These are phyloP conservation scores for Alternaria viburni DNA, from an alignment of 2,329 filamentous ascomycete species.

Conservation along the genomic window DNA sequence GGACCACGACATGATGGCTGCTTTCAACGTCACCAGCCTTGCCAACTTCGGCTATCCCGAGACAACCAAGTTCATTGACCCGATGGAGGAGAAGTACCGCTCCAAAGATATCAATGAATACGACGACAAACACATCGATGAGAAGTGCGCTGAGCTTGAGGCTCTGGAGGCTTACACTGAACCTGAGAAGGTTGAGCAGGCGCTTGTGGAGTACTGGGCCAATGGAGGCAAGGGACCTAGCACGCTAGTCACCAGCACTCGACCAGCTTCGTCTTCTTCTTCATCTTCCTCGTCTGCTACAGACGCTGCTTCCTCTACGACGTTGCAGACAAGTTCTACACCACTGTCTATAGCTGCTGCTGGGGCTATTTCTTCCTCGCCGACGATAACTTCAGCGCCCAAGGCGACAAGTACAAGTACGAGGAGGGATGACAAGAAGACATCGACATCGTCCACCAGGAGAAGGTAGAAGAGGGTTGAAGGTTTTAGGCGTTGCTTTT, in stretches of 20 bases:
- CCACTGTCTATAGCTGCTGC: background rate
- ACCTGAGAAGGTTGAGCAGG: constrained; percentile 28
- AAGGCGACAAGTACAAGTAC: constrained; percentile 7
- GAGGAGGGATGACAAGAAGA: constrained; percentile 9
- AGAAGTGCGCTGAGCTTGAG: constrained; percentile 34
- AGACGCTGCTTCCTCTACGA: background rate
- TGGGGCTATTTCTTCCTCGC: background rate
- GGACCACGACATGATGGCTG: constrained; percentile 55
- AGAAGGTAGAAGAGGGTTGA: background rate
- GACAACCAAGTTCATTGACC: constrained; percentile 42
- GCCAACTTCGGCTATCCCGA: constrained; percentile 41
- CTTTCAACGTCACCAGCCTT: constrained; percentile 51
- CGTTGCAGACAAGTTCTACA: background rate
- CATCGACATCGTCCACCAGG: constrained; percentile 1
- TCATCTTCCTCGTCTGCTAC: background rate
- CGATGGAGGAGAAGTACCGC: constrained; percentile 39
- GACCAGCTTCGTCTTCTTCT: background rate
- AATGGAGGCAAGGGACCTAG: constrained; percentile 23
- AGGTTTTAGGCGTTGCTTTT: background rate
- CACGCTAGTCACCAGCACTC: constrained; percentile 20
- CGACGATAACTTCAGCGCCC: constrained; percentile 3
- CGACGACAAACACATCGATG: constrained; percentile 32
- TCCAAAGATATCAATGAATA: constrained; percentile 26
- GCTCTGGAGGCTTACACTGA: constrained; percentile 39
- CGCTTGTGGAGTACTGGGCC: constrained; percentile 37